Base-by-base conservation (phyloP, 2,329 filamentous ascomycete species). In the Fusarium sp. region DNA sequence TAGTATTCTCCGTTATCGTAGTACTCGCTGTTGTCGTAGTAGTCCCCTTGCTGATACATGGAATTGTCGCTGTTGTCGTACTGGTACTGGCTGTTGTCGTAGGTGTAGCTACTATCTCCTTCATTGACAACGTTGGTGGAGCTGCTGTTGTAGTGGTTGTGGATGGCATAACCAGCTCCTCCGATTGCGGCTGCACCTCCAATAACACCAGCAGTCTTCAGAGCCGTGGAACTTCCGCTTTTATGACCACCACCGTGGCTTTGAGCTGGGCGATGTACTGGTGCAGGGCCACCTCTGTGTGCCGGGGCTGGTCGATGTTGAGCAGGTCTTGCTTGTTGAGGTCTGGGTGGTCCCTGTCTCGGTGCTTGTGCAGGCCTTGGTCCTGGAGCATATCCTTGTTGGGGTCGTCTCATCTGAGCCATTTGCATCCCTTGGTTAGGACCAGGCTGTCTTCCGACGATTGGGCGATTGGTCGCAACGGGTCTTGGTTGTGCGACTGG, bases 341-440 rank as follows among this genome's bases (percentile, higher is more conserved):
- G 46, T 43, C 20, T 47, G 0, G 50, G 21, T 12, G 32, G 63
- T 3, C 49, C 63, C 21, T 30, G 7, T 23, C 47, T 34, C 21
- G 23, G 16, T 13, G 55, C 45, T 14, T 63, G 46, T 4, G 48
- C 54, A 14, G 30, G 30, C 7, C 45, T 65, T 10, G 58, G 48
- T 7, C 42, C 60, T 20, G 43, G 48, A 4, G 43, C 48, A 42
- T 32, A 40, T 6, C 42, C 49, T 18, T 61, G 60, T 42, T 68
- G 66, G 1, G 46, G 23, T 10, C 47, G 51, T 12, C 37, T 53
- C 27, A 56, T 66, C 4, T 68, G 54, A 16, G 61, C 21, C 60
- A 66, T 69, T 21, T 66, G 66, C 66, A 68, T 68, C 7, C 66
- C 60, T 7, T 66, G 46, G 0, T 25, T 56, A 5, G 60, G 49